Evolutionary conservation across 805 yeast species (phyloP).

Genomic region (Kazachstania bromeliacearum): DNA sequence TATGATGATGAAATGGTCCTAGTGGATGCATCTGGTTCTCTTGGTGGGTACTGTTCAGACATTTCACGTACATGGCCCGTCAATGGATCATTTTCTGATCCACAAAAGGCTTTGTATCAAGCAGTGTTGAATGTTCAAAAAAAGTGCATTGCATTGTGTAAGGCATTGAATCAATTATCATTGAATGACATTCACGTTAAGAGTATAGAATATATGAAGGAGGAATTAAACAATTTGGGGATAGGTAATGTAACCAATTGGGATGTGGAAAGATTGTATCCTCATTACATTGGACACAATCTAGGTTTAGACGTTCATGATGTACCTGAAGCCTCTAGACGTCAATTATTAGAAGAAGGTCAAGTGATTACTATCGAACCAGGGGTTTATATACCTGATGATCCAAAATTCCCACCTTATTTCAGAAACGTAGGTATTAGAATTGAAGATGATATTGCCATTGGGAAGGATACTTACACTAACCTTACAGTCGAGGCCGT

Average conservation of each 20-base stretch:
- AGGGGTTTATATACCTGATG: conserved; percentile 81
- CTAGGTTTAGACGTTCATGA: conserved; percentile 90
- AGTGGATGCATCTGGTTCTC: conserved; percentile 89
- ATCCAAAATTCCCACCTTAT: conserved; percentile 58
- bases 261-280: conserved; percentile 57
- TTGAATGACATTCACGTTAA: conserved; percentile 67
- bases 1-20: conserved; percentile 73
- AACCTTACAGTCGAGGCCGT: conserved; percentile 73
- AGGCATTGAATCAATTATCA: conserved; percentile 41
- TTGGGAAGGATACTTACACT: conserved; percentile 51
- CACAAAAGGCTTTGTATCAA: conserved; percentile 81
- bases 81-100: conserved; percentile 56
- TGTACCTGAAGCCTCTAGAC: conserved; percentile 54
- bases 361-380: conserved; percentile 95
- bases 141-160: conserved; percentile 63
- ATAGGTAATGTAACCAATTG: conserved; percentile 41
- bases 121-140: conserved; percentile 81
- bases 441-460: conserved; percentile 86
- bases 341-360: conserved; percentile 44
- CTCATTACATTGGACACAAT: conserved; percentile 94
- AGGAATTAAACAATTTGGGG: conserved; percentile 67
- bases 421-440: conserved; percentile 88
- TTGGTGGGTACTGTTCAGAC: conserved; percentile 93
- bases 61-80: conserved; percentile 97
- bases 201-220: conserved; percentile 49